Conservation (phyloP, 2,329 filamentous ascomycete species). For the Fusarium paranaense region DNA sequence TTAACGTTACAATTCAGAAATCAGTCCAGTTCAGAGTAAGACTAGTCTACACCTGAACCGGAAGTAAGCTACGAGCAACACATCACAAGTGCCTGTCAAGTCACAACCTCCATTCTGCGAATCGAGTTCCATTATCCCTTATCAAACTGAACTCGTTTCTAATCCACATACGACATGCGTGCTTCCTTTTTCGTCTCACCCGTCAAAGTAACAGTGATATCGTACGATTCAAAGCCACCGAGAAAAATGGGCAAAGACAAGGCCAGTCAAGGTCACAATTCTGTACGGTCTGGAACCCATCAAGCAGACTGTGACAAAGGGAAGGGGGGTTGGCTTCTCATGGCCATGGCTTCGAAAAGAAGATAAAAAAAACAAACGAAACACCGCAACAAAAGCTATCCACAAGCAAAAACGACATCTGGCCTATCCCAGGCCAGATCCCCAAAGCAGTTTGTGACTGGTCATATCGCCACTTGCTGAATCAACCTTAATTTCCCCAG, state of each 20-base stretch:
- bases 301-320: slow-evolving; percentile 35
- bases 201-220: slow-evolving; percentile 21
- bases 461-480: slow-evolving; percentile 48
- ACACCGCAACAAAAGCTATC: slow-evolving; percentile 40
- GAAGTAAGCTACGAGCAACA: background rate
- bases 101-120: background rate
- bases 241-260: slow-evolving; percentile 22
- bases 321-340: slow-evolving; percentile 36
- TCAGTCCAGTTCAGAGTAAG: background rate
- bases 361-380: slow-evolving; percentile 30
- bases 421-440: slow-evolving; percentile 41
- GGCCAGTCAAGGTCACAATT: slow-evolving; percentile 35
- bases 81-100: background rate
- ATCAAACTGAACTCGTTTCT: slow-evolving; percentile 35
- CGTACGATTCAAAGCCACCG: slow-evolving; percentile 23
- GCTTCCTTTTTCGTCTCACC: slow-evolving; percentile 8
- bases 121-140: slow-evolving; percentile 6
- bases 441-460: slow-evolving; percentile 47
- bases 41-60: background rate
- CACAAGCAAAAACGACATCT: slow-evolving; percentile 46
- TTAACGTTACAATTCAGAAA: background rate
- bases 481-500: slow-evolving; percentile 47
- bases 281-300: slow-evolving; percentile 40
- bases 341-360: slow-evolving; percentile 43
- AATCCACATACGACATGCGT: slow-evolving; percentile 12